These are phyloP conservation scores for Liriodendron chinense DNA, from an alignment of 164 flowering plant genomes.

Conservation along the genomic window DNA sequence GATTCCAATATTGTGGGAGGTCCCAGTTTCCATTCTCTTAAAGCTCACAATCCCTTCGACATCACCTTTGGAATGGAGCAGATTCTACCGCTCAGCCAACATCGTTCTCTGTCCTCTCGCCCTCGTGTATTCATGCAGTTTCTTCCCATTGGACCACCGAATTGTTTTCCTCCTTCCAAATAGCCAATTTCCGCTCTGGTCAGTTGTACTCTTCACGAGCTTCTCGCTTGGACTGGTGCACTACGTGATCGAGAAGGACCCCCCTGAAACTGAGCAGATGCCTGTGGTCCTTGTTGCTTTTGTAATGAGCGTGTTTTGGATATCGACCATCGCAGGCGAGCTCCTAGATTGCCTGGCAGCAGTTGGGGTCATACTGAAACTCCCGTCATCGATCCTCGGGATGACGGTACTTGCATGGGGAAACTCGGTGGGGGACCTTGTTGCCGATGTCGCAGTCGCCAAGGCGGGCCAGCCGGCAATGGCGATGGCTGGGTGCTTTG, in stretches of 20 bases:
- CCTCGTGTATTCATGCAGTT: slow-evolving; percentile 69
- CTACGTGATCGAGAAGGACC: slow-evolving; percentile 65
- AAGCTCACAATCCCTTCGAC: slow-evolving; percentile 81
- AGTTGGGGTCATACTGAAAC: slow-evolving; percentile 61
- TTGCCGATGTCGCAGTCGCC: slow-evolving; percentile 96
- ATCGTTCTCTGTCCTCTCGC: slow-evolving; percentile 80
- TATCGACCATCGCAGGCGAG: slow-evolving; percentile 90
- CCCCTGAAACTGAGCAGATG: slow-evolving; percentile 71
- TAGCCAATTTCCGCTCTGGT: slow-evolving; percentile 85
- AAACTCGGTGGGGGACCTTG: slow-evolving; percentile 98
- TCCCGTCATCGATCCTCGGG: slow-evolving; percentile 86
- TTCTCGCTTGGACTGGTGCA: slow-evolving; percentile 67
- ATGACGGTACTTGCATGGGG: slow-evolving; percentile 99
- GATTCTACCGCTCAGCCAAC: slow-evolving; percentile 78
- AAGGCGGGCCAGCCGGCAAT: slow-evolving; percentile 96
- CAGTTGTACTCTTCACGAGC: slow-evolving; percentile 58
- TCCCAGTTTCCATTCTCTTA: slow-evolving; percentile 66
- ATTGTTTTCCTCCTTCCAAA: slow-evolving; percentile 65
- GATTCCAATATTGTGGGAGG: slow-evolving; percentile 65
- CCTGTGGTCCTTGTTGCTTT: slow-evolving; percentile 62
- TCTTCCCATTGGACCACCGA: slow-evolving; percentile 70
- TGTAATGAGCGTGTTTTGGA: slow-evolving; percentile 98
- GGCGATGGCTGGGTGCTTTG: slow-evolving; percentile 99
- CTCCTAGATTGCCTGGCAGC: slow-evolving; percentile 81
- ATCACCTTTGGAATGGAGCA: slow-evolving; percentile 75